phyloP scores from a whole-genome alignment of 2,329 filamentous ascomycete species.

The Chrysosporium keratinophilum region DNA sequence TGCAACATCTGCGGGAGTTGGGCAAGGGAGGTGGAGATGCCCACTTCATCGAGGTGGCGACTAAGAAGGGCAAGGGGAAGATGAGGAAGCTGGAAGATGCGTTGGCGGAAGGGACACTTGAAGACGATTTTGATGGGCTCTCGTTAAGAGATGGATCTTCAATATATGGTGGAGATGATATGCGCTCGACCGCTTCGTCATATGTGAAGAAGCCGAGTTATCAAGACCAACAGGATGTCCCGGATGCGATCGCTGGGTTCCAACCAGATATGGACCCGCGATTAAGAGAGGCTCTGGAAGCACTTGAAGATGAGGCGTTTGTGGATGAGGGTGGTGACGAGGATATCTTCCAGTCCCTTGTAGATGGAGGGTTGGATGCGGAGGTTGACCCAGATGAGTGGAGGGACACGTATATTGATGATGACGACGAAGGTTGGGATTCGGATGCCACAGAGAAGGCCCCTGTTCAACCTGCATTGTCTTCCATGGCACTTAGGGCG shows the following conservation, averaged over 20 bases:
- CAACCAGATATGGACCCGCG: constrained; percentile 97
- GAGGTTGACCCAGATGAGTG: constrained; percentile 76
- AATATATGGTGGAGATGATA: constrained; percentile 17
- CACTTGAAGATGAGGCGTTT: constrained; percentile 88
- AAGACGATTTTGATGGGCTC: constrained; percentile 28
- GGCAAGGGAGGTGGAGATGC: constrained; percentile 58
- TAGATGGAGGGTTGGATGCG: constrained; percentile 50
- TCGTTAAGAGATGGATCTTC: constrained; percentile 6
- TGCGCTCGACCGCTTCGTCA: constrained; percentile 50
- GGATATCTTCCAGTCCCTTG: constrained; percentile 69
- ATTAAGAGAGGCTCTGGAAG: constrained; percentile 80
- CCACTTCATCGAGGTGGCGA: constrained; percentile 65
- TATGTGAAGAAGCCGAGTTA: constrained; percentile 69
- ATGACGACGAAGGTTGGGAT: constrained; percentile 75
- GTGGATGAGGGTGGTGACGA: constrained; percentile 70
- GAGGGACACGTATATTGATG: constrained; percentile 50
- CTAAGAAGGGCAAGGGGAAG: constrained; percentile 57
- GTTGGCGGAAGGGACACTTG: constrained; percentile 48
- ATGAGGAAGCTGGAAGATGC: constrained; percentile 71
- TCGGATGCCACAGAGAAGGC: constrained; percentile 84
- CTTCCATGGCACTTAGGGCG: constrained; percentile 28
- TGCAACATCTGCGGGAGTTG: constrained; percentile 96
- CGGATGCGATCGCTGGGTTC: constrained; percentile 84
- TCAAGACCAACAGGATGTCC: constrained; percentile 84
- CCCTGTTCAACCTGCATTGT: constrained; percentile 29